Conservation (phyloP, 2,329 filamentous ascomycete genomes). For the Colletotrichum euphorbiae region DNA sequence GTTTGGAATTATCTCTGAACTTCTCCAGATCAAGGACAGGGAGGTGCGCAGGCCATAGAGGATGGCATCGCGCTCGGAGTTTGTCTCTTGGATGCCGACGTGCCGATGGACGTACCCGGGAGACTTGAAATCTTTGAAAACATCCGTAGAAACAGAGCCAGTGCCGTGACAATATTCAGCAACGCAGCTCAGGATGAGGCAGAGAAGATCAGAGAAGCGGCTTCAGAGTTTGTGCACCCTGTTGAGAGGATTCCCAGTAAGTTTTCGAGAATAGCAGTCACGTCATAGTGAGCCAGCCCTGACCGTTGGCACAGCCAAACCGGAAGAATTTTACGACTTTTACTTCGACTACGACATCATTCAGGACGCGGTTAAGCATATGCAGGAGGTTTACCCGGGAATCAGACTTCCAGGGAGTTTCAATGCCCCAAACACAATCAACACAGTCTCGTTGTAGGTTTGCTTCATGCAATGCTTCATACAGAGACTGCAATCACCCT, state of each 20-base stretch:
- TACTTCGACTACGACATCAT: constrained; percentile 35
- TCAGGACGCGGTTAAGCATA: background rate
- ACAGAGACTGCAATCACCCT: too few relatives aligned
- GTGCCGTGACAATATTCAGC: constrained; percentile 53
- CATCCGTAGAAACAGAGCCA: constrained; percentile 47
- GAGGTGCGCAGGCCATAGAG: constrained; percentile 51
- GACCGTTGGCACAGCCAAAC: constrained; percentile 12
- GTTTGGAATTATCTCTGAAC: background rate
- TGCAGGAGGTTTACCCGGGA: background rate
- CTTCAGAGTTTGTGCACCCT: constrained; percentile 44
- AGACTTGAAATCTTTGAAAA: constrained; percentile 45
- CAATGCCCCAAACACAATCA: background rate
- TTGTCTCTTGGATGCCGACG: constrained; percentile 43
- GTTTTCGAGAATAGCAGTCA: background rate
- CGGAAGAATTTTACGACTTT: constrained; percentile 34
- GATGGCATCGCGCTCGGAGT: constrained; percentile 50
- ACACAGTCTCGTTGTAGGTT: background rate
- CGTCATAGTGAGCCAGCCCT: background rate
- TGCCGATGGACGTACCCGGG: constrained; percentile 40
- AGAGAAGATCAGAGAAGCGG: constrained; percentile 43
- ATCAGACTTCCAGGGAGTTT: constrained; percentile 16
- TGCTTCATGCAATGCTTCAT: too few relatives aligned
- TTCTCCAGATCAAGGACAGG: constrained; percentile 52
- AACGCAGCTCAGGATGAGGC: constrained; percentile 52
- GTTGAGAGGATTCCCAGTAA: constrained; percentile 49